phyloP scores from a whole-genome alignment of 2,329 filamentous ascomycete genomes.

The Colletotrichum costaricense region DNA sequence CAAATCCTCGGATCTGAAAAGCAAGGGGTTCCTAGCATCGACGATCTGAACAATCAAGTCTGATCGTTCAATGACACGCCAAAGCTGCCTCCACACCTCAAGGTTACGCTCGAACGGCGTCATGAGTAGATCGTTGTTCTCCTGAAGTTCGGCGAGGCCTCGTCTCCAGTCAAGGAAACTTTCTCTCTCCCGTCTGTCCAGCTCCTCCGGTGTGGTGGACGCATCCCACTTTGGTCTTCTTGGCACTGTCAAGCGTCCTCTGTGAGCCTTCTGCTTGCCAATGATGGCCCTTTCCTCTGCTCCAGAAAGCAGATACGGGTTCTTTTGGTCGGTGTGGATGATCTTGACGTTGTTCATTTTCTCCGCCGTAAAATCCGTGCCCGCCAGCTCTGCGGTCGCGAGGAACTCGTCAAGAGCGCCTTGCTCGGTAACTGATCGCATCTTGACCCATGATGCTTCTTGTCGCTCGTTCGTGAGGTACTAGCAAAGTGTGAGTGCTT shows the following conservation, averaged over 20 bases:
- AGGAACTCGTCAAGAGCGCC: constrained; percentile 96
- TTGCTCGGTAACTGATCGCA: constrained; percentile 98
- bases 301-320: constrained; percentile 89
- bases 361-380: constrained; percentile 97
- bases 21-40: constrained; percentile 91
- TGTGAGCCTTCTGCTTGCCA: constrained; percentile 87
- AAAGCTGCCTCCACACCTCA: constrained; percentile 97
- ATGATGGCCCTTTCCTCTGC: constrained; percentile 83
- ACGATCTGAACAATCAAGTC: constrained; percentile 98
- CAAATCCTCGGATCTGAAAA: constrained; percentile 94
- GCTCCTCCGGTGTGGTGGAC: constrained; percentile 82
- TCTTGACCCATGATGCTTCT: constrained; percentile 97
- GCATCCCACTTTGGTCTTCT: constrained; percentile 90
- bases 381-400: constrained; percentile 94
- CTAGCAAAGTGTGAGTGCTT: constrained; percentile 49
- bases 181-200: constrained; percentile 83
- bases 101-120: constrained; percentile 97
- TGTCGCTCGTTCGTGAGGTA: constrained; percentile 93
- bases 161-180: constrained; percentile 89
- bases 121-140: constrained; percentile 94
- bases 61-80: constrained; percentile 97
- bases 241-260: constrained; percentile 84
- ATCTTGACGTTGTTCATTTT: constrained; percentile 99
- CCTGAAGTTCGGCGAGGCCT: constrained; percentile 90
- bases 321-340: constrained; percentile 95